These are phyloP conservation scores for Pyrus communis DNA, from an alignment of 306 rosid species.

Conservation along the genomic window DNA sequence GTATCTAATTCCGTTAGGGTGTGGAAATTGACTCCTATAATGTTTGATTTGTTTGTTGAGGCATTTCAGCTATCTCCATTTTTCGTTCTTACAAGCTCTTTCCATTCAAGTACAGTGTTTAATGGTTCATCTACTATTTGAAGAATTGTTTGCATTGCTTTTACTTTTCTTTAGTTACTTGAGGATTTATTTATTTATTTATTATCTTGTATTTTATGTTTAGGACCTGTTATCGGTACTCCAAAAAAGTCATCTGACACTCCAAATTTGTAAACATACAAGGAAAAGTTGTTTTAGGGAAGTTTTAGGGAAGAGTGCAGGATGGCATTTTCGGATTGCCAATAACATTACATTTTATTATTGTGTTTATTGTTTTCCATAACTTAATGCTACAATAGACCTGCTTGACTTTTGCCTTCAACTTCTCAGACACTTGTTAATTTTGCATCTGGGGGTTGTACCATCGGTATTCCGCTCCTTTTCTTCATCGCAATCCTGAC, in stretches of 20 bases:
- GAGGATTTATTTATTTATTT: no score
- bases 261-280: no score
- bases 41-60: background rate
- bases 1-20: no score
- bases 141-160: background rate
- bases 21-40: background rate
- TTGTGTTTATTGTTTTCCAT: background rate
- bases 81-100: no score
- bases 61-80: background rate
- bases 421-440: constrained; percentile 68
- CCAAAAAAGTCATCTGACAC: no score
- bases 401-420: constrained; percentile 13
- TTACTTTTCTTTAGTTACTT: background rate
- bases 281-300: no score
- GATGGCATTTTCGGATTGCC: no score
- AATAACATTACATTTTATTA: no score
- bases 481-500: constrained; percentile 49
- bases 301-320: no score
- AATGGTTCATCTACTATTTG: background rate
- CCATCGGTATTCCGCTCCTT: constrained; percentile 68
- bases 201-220: no score
- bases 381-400: background rate
- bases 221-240: no score
- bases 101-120: no score
- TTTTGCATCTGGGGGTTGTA: constrained; percentile 84